Conservation (phyloP, 148 eudicot genomes). For the Rhododendron kiyosumense region DNA sequence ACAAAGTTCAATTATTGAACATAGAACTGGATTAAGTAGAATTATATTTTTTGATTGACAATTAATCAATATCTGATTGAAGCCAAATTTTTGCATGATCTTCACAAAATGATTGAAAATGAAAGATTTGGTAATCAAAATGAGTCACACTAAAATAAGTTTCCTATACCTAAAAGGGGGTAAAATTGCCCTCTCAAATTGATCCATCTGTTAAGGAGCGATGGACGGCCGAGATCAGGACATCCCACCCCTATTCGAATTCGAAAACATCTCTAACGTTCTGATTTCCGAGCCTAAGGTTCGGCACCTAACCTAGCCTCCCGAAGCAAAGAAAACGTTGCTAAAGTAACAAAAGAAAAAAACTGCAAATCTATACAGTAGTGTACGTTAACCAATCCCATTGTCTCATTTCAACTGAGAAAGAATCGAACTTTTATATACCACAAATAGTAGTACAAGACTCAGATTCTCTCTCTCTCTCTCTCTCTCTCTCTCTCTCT, state of each 20-base stretch:
- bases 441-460: not conserved
- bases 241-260: slow-evolving; percentile 9
- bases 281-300: slow-evolving; percentile 7
- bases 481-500: slow-evolving; percentile 2
- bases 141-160: not conserved
- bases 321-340: not conserved
- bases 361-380: not conserved
- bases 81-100: not conserved
- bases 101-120: not conserved
- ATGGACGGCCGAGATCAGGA: not conserved
- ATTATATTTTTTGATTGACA: too few relatives aligned
- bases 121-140: too few relatives aligned
- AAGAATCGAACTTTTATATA: not conserved
- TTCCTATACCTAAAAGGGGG: too few relatives aligned
- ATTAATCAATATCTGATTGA: too few relatives aligned
- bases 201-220: not conserved
- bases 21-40: not conserved
- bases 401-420: not conserved
- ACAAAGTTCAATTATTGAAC: too few relatives aligned
- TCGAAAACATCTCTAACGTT: slow-evolving; percentile 6
- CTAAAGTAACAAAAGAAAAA: not conserved
- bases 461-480: slow-evolving; percentile 10
- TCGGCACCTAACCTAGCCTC: slow-evolving; percentile 1
- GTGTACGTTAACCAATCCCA: not conserved
- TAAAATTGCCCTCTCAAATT: not conserved